phyloP scores from a whole-genome alignment of 169 alveolate species.

The Ichthyophthirius multifiliis region DNA sequence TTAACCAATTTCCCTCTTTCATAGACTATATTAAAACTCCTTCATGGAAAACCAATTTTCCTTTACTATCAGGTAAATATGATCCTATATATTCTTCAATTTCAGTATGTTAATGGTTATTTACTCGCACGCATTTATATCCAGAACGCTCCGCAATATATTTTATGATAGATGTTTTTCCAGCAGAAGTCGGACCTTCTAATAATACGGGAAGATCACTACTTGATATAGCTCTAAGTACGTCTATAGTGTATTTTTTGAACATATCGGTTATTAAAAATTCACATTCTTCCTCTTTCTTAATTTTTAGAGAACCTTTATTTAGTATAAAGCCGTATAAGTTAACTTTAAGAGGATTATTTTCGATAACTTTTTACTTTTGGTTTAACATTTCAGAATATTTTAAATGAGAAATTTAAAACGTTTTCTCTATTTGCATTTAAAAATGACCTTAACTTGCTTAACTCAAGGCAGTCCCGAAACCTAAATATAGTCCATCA shows the following conservation, averaged over 20 bases:
- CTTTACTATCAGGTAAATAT: slow-evolving; percentile 91
- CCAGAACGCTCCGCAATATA: slow-evolving; percentile 94
- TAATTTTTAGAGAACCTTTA: slow-evolving; percentile 21
- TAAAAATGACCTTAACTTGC: slow-evolving; percentile 10
- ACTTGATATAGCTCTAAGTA: slow-evolving; percentile 86
- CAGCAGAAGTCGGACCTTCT: slow-evolving; percentile 99
- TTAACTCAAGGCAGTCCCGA: slow-evolving; percentile 57
- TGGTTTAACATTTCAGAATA: neutral
- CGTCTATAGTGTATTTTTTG: slow-evolving; percentile 73
- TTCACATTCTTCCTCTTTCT: slow-evolving; percentile 36
- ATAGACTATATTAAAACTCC: slow-evolving; percentile 98
- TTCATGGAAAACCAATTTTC: slow-evolving; percentile 93
- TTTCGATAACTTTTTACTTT: neutral
- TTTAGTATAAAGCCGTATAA: slow-evolving; percentile 37
- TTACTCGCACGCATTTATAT: slow-evolving; percentile 95
- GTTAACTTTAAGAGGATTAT: neutral
- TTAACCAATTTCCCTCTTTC: slow-evolving; percentile 98
- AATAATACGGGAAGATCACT: slow-evolving; percentile 94
- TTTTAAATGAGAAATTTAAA: neutral
- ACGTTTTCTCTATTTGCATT: neutral
- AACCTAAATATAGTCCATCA: slow-evolving; percentile 54
- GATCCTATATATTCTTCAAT: slow-evolving; percentile 98
- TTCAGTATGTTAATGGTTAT: slow-evolving; percentile 99
- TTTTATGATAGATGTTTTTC: slow-evolving; percentile 97
- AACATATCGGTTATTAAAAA: slow-evolving; percentile 91